Evolutionary conservation across 2,329 filamentous ascomycete species (phyloP), one percentile per base, ranked within the genome.

Genomic region (Clarireedia monteithiana): DNA sequence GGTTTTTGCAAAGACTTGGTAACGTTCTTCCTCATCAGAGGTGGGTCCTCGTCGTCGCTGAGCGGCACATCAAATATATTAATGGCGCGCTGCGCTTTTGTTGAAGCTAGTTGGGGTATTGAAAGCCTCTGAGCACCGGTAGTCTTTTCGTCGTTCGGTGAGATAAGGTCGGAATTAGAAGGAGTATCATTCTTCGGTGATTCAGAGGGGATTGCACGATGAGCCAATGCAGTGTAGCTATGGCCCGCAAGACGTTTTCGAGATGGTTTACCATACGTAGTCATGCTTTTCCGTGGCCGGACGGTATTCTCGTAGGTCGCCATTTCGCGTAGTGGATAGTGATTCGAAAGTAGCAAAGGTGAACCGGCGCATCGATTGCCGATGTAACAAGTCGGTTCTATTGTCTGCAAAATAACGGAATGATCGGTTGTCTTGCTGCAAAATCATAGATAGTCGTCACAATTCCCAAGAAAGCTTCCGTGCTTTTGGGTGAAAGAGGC

Each of bases 211-310:
- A 60, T 52, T 20, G 66, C 60, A 17, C 61, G 61, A 38, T 50
- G 61, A 2, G 58, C 50, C 17, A 57, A 47, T 30, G 60, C 59
- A 26, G 58, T 44, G 38, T 67, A 64, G 53, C 39, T 60, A 40
- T 66, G 63, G 5, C 66, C 63, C 6, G 67, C 64, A 48, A 69
- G 60, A 20, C 64, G 63, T 53, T 59, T 66, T 27, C 67, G 60
- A 10, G 57, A 60, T 30, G 66, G 49, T 55, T 69, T 70, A 1
- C 68, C 68, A 59, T 70, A 70, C 5, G 68, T 70, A 6, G 63
- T 58, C 30, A 68, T 59, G 39, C 60, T 62, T 58, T 67, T 70
- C 49, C 66, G 63, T 47, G 64, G 59, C 12, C 51, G 40, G 6
- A 36, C 55, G 6, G 52, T 46, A 45, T 65, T 63, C 26, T 66